Evolutionary conservation across 1,284 basidiomycete species (phyloP).

Genomic region (Rhizoctonia solani): DNA sequence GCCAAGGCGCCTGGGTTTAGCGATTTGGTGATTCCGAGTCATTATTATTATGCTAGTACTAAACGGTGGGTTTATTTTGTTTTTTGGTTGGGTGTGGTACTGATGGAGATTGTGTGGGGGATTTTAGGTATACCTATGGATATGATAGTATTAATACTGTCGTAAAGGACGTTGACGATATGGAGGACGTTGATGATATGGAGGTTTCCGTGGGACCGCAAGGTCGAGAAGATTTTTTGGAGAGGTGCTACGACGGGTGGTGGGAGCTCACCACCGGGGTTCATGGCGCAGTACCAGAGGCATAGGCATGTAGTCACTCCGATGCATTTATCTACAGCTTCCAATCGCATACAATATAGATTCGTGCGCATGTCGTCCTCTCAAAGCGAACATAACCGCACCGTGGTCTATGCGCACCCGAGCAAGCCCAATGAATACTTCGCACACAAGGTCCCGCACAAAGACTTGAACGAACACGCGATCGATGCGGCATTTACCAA

Average conservation of each 20-base stretch:
- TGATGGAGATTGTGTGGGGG: not conserved
- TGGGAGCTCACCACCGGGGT: conserved; percentile 84
- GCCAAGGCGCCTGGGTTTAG: conserved; percentile 80
- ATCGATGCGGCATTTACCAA: conserved; percentile 91
- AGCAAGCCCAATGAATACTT: conserved; percentile 62
- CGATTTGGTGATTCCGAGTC: conserved; percentile 90
- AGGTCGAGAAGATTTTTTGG: conserved; percentile 77
- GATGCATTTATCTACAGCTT: conserved; percentile 28
- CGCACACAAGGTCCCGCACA: conserved; percentile 60
- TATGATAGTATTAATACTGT: conserved; percentile 72
- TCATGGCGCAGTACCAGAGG: conserved; percentile 81
- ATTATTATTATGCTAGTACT: conserved; percentile 89
- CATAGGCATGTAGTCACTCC: conserved; percentile 62
- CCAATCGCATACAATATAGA: conserved; percentile 49
- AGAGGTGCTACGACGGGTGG: conserved; percentile 91
- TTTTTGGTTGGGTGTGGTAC: not conserved
- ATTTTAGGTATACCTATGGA: conserved; percentile 70
- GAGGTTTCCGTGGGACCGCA: conserved; percentile 79
- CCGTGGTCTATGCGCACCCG: conserved; percentile 77
- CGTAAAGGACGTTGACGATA: conserved; percentile 72
- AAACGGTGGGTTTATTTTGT: conserved; percentile 56
- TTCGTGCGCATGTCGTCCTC: conserved; percentile 81
- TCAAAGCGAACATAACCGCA: conserved; percentile 58
- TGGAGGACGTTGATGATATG: too few relatives aligned
- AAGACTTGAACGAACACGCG: conserved; percentile 72